A percentile compares a stretch with the other conserved stretches of the same genome.
These are phyloP conservation scores for Talaromyces islandicus DNA, from an alignment of 2,329 filamentous ascomycete genomes.

Conservation along the genomic window DNA sequence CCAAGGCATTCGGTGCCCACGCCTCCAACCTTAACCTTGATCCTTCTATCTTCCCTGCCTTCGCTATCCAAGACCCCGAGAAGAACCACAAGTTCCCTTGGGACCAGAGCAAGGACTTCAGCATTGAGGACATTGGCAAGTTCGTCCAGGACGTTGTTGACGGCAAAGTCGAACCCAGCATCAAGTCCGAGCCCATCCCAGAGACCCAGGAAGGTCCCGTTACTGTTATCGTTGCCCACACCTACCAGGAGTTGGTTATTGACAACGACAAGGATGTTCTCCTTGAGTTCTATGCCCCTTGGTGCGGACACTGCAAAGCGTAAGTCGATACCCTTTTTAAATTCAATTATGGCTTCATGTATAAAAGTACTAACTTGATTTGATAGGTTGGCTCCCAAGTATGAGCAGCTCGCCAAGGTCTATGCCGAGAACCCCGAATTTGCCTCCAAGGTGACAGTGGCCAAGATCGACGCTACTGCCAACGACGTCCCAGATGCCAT, in stretches of 20 bases:
- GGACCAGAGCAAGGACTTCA: constrained; percentile 76
- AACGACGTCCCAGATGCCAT: constrained; percentile 98
- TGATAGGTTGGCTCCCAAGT: constrained; percentile 57
- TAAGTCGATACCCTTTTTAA: constrained; percentile 25
- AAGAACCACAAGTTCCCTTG: constrained; percentile 98
- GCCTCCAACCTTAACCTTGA: constrained; percentile 96
- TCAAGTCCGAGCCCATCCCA: constrained; percentile 97
- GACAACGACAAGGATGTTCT: constrained; percentile 96
- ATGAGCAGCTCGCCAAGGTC: constrained; percentile 57
- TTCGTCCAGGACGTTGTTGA: constrained; percentile 81
- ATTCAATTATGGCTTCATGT: background rate
- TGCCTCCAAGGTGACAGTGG: constrained; percentile 58
- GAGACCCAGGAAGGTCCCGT: constrained; percentile 89
- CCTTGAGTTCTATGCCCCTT: constrained; percentile 95
- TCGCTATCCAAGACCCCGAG: constrained; percentile 90
- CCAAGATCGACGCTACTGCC: constrained; percentile 90
- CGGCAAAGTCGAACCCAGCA: constrained; percentile 88
- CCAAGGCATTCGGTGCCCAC: constrained; percentile 88
- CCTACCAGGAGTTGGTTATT: constrained; percentile 84
- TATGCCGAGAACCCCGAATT: constrained; percentile 47
- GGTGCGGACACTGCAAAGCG: constrained; percentile 67
- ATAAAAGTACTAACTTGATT: constrained; percentile 3
- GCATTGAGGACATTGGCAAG: constrained; percentile 62
- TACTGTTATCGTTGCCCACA: constrained; percentile 83
- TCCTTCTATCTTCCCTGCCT: constrained; percentile 89